Base-by-base conservation (phyloP, 1,284 basidiomycete species). In the Ceratorhiza oryzae-sativae region DNA sequence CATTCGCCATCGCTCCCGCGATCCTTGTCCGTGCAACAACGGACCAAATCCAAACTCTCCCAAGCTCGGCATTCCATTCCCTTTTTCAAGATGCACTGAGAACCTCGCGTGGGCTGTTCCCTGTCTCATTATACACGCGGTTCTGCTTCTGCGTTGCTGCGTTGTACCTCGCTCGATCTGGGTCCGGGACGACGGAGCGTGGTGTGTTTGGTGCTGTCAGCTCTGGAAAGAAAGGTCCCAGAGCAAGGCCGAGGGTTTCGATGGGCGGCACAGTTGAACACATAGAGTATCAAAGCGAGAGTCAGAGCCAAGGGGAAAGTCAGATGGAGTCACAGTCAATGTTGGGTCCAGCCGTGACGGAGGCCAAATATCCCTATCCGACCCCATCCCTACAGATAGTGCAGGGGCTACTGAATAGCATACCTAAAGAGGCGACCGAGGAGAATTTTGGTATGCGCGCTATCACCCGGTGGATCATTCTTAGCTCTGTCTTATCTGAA, bases 71-170 rank as follows among this genome's bases (percentile, higher is more conserved):
- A 23, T 65, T 65, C 34, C 49, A 53, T 23, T 3, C 2, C 8
- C 18, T 51, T 5, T 6, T 51, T 9, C n/a, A 51, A 51, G 23
- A 51, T 23, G 12, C n/a, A 4, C 45, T 48, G 8, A 15, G 15
- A 18, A n/a, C 4, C 45, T 4, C 45, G n/a, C 45, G 15, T 9
- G 36, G 36, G 8, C 8, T 4, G n/a, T 48, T 48, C 45, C 45
- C 45, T 5, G 8, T 20, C 6, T 48, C 12, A 6, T 27, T 63
- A 2, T 63, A 49, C 46, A 30, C 42, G 27, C 61, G 61, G 5
- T 63, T 63, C 23, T 48, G 45, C 30, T 63, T 63, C 27, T 63
- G 61, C 61, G 18, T 63, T 2, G 61, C 61, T 4, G 30, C 45
- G 4, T 49, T 42, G 20, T 63, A 63, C 45, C 25, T 63, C 12